Conservation (phyloP, 2,329 filamentous ascomycete species). For the Zasmidium citrigriseum region DNA sequence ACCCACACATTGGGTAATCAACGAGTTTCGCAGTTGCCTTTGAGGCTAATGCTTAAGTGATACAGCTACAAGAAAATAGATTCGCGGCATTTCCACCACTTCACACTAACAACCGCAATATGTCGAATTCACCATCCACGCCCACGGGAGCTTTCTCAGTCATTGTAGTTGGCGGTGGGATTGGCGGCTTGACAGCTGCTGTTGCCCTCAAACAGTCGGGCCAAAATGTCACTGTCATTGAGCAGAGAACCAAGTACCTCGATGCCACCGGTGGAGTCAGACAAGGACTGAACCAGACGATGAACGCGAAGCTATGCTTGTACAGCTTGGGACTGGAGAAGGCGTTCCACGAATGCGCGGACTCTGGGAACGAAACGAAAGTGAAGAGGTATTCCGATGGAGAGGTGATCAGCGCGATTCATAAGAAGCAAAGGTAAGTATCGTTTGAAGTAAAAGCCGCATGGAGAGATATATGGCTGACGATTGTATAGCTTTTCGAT, state of each 20-base stretch:
- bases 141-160: not conserved
- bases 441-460: not conserved
- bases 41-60: too few species aligned
- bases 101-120: too few species aligned
- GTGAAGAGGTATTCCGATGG: not conserved
- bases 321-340: not conserved
- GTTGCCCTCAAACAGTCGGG: not conserved
- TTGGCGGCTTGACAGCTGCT: not conserved
- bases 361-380: not conserved
- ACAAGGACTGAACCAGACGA: not conserved
- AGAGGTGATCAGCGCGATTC: not conserved
- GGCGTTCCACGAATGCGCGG: not conserved
- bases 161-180: not conserved
- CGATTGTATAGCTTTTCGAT: not conserved
- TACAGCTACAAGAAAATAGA: too few species aligned
- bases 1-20: too few species aligned
- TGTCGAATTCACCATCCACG: too few species aligned
- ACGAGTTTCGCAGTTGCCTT: too few species aligned
- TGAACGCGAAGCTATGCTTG: not conserved
- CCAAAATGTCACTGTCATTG: not conserved
- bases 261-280: not conserved
- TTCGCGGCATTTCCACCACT: too few species aligned
- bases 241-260: not conserved
- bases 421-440: not conserved
- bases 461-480: not conserved